Conservation (phyloP, 805 yeast genomes). For the Candida ulmi region DNA sequence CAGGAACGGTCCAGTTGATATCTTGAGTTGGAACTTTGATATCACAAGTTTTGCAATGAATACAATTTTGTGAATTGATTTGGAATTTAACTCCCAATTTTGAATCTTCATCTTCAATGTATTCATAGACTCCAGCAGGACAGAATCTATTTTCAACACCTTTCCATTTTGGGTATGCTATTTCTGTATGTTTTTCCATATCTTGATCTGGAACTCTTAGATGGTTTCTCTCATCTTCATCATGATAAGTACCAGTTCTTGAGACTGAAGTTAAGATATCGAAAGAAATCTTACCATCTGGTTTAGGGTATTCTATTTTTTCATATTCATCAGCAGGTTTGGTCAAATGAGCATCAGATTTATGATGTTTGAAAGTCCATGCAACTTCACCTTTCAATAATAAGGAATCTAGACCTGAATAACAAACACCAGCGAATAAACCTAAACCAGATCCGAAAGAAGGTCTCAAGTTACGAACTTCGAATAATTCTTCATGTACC, state of each 20-base stretch:
- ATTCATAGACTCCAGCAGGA: conserved; percentile 98
- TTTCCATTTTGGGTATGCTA: conserved; percentile 66
- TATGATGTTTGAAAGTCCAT: conserved; percentile 73
- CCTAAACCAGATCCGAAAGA: conserved; percentile 79
- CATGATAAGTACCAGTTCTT: conserved; percentile 93
- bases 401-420: conserved; percentile 80
- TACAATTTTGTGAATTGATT: conserved; percentile 95
- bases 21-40: conserved; percentile 95
- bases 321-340: conserved; percentile 56
- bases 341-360: conserved; percentile 71
- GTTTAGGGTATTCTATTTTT: conserved; percentile 89
- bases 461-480: conserved; percentile 88
- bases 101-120: conserved; percentile 56
- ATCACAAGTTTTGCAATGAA: conserved; percentile 98
- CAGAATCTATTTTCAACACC: conserved; percentile 93
- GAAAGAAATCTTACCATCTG: conserved; percentile 89
- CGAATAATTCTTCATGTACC: conserved; percentile 78
- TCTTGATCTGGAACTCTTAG: conserved; percentile 65
- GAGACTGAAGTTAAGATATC: conserved; percentile 93
- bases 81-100: conserved; percentile 73
- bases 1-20: conserved; percentile 95
- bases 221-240: conserved; percentile 91
- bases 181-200: conserved; percentile 57
- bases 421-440: conserved; percentile 70
- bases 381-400: conserved; percentile 76